These are phyloP conservation scores for Thalassiosira exigua DNA, from an alignment of 352 stramenopile species.

Conservation along the genomic window DNA sequence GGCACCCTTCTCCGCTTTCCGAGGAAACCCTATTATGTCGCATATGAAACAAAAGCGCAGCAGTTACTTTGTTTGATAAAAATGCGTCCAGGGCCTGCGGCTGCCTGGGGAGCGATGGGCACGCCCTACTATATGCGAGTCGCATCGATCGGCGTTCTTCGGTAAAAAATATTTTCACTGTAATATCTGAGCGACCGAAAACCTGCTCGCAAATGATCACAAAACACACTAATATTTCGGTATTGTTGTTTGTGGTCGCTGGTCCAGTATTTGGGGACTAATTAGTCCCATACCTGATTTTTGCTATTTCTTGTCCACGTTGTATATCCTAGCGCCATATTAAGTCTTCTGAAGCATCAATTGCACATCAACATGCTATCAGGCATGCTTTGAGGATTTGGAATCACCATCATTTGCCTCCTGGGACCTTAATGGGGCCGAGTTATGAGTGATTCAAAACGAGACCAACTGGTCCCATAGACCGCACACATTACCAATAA, in stretches of 20 bases:
- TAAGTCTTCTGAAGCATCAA: conserved; percentile 1
- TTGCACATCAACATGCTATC: no score
- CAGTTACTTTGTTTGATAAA: conserved; percentile 5
- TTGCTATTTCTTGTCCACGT: no score
- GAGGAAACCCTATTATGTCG: no score
- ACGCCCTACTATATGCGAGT: neutral
- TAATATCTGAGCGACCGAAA: neutral
- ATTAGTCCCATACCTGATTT: no score
- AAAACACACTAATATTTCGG: neutral
- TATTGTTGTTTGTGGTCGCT: no score
- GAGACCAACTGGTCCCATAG: no score
- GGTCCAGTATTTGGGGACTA: no score
- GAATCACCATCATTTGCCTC: no score
- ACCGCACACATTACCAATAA: no score
- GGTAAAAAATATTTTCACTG: conserved; percentile 1
- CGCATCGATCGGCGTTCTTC: neutral
- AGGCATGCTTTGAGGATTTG: no score
- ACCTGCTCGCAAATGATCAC: neutral
- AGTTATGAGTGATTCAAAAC: no score
- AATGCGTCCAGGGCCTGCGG: neutral
- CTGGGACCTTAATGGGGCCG: no score
- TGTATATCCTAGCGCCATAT: neutral
- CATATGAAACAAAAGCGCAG: neutral
- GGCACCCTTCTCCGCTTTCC: neutral
- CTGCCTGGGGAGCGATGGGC: neutral